Percentiles rank a stretch among this genome's conserved stretches.
These are phyloP conservation scores for Nitzschia inconspicua DNA, from an alignment of 108 stramenopile species.

Conservation along the genomic window DNA sequence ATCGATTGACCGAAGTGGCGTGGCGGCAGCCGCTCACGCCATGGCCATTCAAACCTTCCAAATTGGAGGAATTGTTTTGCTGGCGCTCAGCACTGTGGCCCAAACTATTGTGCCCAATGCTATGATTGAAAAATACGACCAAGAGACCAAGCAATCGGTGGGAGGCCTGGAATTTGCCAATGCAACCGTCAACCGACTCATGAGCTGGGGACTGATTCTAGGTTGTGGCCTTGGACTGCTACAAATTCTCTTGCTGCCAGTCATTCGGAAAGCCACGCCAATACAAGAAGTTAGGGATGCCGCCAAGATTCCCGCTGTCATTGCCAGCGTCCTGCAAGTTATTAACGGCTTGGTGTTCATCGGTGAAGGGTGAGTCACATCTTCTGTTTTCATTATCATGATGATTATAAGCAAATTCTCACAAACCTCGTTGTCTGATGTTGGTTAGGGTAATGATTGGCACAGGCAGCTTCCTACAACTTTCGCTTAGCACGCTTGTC, in stretches of 20 bases:
- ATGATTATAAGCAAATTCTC: constrained; percentile 31
- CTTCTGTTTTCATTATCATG: no score
- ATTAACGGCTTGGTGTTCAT: constrained; percentile 88
- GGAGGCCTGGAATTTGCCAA: constrained; percentile 66
- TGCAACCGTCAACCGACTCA: constrained; percentile 66
- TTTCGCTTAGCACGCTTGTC: constrained; percentile 65
- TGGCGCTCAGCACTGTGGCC: constrained; percentile 79
- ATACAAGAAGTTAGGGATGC: constrained; percentile 79
- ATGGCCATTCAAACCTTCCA: constrained; percentile 88
- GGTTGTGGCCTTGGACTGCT: constrained; percentile 61
- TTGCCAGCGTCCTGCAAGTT: constrained; percentile 78
- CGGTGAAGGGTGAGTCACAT: no score
- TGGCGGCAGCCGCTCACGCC: constrained; percentile 82
- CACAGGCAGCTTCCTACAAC: constrained; percentile 66
- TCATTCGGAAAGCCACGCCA: constrained; percentile 72
- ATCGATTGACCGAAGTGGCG: constrained; percentile 76
- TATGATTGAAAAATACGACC: constrained; percentile 64
- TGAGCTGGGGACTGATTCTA: constrained; percentile 81
- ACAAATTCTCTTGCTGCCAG: constrained; percentile 71
- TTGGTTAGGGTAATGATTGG: constrained; percentile 53
- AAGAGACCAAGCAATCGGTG: constrained; percentile 31
- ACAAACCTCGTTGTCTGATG: neutral
- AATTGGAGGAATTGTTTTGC: constrained; percentile 79
- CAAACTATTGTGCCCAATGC: constrained; percentile 82
- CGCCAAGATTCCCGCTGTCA: constrained; percentile 68